These are phyloP conservation scores for Phytophthora meadii DNA, from an alignment of 352 stramenopile genomes.

Conservation along the genomic window DNA sequence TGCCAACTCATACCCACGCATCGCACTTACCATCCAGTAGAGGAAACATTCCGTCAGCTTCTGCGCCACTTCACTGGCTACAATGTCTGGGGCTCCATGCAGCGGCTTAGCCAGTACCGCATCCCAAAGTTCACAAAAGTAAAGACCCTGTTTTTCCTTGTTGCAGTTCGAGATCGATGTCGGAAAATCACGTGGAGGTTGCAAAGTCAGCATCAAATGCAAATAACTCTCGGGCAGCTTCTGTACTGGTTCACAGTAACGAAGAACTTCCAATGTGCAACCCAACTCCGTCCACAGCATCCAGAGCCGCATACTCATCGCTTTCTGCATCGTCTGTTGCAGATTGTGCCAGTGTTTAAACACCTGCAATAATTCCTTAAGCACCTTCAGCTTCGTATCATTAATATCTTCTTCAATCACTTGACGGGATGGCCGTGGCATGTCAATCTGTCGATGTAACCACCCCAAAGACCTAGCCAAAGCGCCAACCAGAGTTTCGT, in stretches of 20 bases:
- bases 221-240: slow-evolving; percentile 1
- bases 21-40: slow-evolving; percentile 40
- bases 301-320: slow-evolving; percentile 29
- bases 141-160: slow-evolving; percentile 31
- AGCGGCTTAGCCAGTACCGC: slow-evolving; percentile 28
- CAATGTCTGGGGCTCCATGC: slow-evolving; percentile 6
- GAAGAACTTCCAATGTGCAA: slow-evolving; percentile 30
- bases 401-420: slow-evolving; percentile 8
- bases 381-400: neutral
- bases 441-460: slow-evolving; percentile 22
- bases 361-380: slow-evolving; percentile 17
- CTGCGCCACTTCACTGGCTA: neutral
- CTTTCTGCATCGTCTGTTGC: slow-evolving; percentile 15
- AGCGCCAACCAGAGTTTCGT: slow-evolving; percentile 12
- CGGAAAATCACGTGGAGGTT: slow-evolving; percentile 20
- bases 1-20: slow-evolving; percentile 41
- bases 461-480: slow-evolving; percentile 25
- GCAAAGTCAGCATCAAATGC: slow-evolving; percentile 4
- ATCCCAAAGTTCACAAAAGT: slow-evolving; percentile 34
- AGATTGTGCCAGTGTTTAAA: slow-evolving; percentile 35
- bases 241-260: slow-evolving; percentile 1
- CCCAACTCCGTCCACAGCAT: slow-evolving; percentile 44
- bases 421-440: neutral
- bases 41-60: slow-evolving; percentile 33
- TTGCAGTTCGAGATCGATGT: slow-evolving; percentile 22